phyloP scores from a whole-genome alignment of 768 basidiomycete species.

The Tricholoma terreum region DNA sequence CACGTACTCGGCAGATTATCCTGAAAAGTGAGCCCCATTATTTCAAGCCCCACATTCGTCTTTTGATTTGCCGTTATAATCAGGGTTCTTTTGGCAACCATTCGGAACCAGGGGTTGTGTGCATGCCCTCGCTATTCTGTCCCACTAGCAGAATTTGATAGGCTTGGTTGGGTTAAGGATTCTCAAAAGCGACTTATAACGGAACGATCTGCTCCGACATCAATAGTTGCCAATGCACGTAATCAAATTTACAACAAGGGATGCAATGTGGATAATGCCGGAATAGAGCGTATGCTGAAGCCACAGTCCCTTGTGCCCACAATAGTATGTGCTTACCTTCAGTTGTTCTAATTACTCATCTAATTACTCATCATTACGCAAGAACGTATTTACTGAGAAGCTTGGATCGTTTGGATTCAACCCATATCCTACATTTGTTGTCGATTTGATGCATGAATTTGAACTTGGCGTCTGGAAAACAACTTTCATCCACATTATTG shows the following conservation, averaged over 20 bases:
- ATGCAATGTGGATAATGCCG: background rate
- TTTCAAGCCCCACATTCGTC: too few relatives aligned
- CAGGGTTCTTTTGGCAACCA: constrained; percentile 19
- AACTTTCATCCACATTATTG: constrained; percentile 30
- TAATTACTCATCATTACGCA: background rate
- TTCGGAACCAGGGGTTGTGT: constrained; percentile 24
- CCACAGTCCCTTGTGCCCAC: constrained; percentile 18
- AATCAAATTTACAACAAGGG: background rate
- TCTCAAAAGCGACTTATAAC: background rate
- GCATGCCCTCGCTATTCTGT: constrained; percentile 27
- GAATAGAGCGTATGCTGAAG: constrained; percentile 13
- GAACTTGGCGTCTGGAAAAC: constrained; percentile 36
- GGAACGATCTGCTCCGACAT: background rate
- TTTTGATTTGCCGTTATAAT: background rate
- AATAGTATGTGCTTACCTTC: constrained; percentile 3
- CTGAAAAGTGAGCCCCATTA: constrained; percentile 26
- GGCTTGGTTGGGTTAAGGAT: constrained; percentile 20
- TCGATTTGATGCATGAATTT: constrained; percentile 35
- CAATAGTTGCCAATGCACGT: background rate
- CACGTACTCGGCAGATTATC: constrained; percentile 32
- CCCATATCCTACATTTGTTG: constrained; percentile 22
- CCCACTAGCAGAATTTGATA: constrained; percentile 15
- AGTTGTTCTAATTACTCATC: too few relatives aligned
- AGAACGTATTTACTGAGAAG: constrained; percentile 29
- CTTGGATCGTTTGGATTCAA: constrained; percentile 18